Percentiles rank a stretch among this genome's conserved stretches.
These are phyloP conservation scores for Apophysomyces variabilis DNA, from an alignment of 371 early-diverging fungal genomes.

Conservation along the genomic window DNA sequence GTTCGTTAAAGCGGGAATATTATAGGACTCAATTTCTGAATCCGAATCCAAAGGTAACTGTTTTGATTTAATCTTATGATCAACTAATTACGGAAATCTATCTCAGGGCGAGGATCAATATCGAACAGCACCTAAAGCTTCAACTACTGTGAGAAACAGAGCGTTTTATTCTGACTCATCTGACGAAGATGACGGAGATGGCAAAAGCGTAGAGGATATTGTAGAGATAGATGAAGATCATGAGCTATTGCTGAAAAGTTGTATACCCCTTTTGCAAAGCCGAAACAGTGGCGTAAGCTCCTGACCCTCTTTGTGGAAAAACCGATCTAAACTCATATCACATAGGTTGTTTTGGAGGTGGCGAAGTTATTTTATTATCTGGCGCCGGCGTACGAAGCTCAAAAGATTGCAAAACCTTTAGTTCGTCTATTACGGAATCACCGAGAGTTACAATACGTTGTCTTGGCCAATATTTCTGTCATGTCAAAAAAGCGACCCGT, in stretches of 20 bases:
- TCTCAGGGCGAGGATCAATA: slow-evolving; percentile 41
- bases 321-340: neutral
- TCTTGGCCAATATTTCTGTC: slow-evolving; percentile 77
- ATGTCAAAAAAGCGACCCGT: slow-evolving; percentile 76
- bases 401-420: slow-evolving; percentile 73
- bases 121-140: slow-evolving; percentile 35
- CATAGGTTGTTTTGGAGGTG: slow-evolving; percentile 80
- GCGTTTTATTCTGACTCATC: slow-evolving; percentile 49
- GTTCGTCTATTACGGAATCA: slow-evolving; percentile 75
- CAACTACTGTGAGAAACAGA: slow-evolving; percentile 19
- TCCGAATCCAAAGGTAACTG: slow-evolving; percentile 54
- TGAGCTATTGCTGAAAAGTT: slow-evolving; percentile 68
- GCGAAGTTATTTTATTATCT: slow-evolving; percentile 75
- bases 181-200: slow-evolving; percentile 32
- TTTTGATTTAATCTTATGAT: too few relatives aligned
- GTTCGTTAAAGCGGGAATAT: neutral
- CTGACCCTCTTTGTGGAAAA: neutral
- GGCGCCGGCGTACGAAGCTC: slow-evolving; percentile 68
- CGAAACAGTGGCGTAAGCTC: slow-evolving; percentile 80
- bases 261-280: slow-evolving; percentile 82
- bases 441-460: slow-evolving; percentile 80
- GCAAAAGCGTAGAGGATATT: slow-evolving; percentile 34
- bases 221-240: slow-evolving; percentile 76
- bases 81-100: too few relatives aligned
- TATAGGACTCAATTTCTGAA: slow-evolving; percentile 65